phyloP scores from a whole-genome alignment of 208 protist genomes.

The Leishmania aethiopica region DNA sequence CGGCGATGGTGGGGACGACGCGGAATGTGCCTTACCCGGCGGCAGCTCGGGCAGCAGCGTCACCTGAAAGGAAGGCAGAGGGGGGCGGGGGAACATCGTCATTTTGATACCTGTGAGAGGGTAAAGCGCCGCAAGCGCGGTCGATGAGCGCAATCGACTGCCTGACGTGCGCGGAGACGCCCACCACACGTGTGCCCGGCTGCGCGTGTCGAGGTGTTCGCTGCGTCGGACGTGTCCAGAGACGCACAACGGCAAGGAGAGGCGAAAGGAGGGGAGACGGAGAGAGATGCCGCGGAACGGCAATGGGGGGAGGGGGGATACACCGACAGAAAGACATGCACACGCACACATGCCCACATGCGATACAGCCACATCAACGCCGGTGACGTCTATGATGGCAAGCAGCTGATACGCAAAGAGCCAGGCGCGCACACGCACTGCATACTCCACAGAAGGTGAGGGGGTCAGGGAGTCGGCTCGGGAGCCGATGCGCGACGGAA shows the following conservation, averaged over 20 bases:
- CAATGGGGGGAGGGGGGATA: background rate
- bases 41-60: slow-evolving; percentile 27
- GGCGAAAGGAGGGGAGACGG: background rate
- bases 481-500: background rate
- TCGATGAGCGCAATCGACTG: background rate
- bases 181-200: background rate
- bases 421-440: background rate
- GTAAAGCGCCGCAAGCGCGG: background rate
- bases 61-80: slow-evolving; percentile 27
- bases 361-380: background rate
- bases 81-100: slow-evolving; percentile 20
- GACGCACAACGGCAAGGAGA: background rate
- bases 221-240: background rate
- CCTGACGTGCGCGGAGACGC: background rate
- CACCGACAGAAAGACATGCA: background rate
- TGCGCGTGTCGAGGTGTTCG: slow-evolving; percentile 5
- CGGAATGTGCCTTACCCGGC: background rate
- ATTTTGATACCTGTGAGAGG: background rate
- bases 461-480: background rate
- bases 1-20: background rate
- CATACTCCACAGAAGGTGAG: background rate
- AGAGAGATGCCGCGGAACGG: background rate
- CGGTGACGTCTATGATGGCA: background rate
- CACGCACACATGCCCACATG: background rate
- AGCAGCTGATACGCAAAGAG: background rate